These are phyloP conservation scores for Thraustochytrium sp. DNA, from an alignment of 352 stramenopile genomes.

Conservation along the genomic window DNA sequence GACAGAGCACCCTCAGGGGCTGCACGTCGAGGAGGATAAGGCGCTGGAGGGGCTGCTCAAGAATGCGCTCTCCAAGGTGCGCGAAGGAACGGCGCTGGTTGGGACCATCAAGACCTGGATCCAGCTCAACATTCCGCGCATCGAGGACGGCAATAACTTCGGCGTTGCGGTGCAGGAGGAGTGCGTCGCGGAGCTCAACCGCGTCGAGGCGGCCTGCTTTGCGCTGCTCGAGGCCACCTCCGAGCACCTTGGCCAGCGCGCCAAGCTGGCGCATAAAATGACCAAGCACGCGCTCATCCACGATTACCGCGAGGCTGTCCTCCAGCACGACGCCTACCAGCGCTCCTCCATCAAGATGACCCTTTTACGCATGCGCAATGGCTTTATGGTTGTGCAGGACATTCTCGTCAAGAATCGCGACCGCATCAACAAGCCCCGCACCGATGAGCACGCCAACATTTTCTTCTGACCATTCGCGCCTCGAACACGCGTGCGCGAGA, in stretches of 20 bases:
- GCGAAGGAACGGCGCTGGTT: neutral
- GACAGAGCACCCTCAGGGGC: too few relatives aligned
- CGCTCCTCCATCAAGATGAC: conserved; percentile 41
- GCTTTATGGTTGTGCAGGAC: conserved; percentile 47
- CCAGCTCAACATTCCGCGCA: conserved; percentile 47
- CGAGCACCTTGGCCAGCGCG: conserved; percentile 30
- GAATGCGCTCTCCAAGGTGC: neutral
- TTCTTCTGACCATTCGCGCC: too few relatives aligned
- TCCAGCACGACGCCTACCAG: conserved; percentile 43
- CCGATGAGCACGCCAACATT: too few relatives aligned
- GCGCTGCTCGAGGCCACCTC: conserved; percentile 42
- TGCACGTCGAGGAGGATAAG: neutral
- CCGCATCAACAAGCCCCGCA: conserved; percentile 42
- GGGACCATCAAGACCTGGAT: conserved; percentile 49
- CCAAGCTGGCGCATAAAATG: conserved; percentile 45
- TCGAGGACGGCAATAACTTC: conserved; percentile 52
- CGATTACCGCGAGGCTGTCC: conserved; percentile 47
- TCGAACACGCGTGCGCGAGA: too few relatives aligned
- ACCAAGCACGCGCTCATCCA: conserved; percentile 36
- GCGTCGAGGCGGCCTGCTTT: conserved; percentile 42
- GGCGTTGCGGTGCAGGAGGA: conserved; percentile 49
- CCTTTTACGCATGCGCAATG: conserved; percentile 43
- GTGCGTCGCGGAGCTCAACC: conserved; percentile 40
- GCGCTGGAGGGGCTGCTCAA: neutral
- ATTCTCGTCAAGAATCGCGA: conserved; percentile 48